Evolutionary conservation across 2,329 filamentous ascomycete genomes (phyloP).

Genomic region (Clathrospora elynae): DNA sequence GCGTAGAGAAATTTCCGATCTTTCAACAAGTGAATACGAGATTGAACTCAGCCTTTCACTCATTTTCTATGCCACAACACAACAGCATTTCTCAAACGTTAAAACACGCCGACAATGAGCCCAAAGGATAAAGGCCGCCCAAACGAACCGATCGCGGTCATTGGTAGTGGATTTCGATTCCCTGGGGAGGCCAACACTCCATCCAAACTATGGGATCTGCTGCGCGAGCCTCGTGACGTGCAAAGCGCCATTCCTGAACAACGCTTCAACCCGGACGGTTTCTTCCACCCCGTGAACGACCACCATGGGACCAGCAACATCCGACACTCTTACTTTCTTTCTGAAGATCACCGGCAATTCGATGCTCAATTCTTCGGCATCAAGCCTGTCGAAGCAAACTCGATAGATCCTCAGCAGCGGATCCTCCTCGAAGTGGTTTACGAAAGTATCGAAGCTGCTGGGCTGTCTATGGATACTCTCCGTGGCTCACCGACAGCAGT

Average conservation of each 20-base stretch:
- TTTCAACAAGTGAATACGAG: no score
- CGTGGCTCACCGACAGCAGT: conserved; percentile 36
- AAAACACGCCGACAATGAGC: no score
- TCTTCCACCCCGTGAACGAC: conserved; percentile 30
- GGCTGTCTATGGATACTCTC: no score
- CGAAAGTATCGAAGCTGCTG: conserved; percentile 51
- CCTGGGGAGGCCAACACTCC: conserved; percentile 39
- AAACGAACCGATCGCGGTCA: conserved; percentile 40
- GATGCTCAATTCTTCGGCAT: conserved; percentile 42
- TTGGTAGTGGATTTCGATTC: conserved; percentile 47
- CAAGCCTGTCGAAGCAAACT: conserved; percentile 31
- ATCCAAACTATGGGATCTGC: conserved; percentile 44
- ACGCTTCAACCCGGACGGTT: conserved; percentile 36
- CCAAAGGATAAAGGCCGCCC: no score
- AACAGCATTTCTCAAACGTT: no score
- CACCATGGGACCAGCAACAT: conserved; percentile 44
- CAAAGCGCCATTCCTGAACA: conserved; percentile 30
- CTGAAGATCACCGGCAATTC: conserved; percentile 30
- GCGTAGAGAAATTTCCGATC: no score
- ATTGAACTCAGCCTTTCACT: no score
- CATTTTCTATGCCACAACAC: no score
- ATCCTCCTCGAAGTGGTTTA: conserved; percentile 42
- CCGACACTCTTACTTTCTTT: conserved; percentile 22
- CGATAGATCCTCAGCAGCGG: conserved; percentile 43
- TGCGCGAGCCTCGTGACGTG: conserved; percentile 37